These are phyloP conservation scores for Solanum tarapatanum DNA, from an alignment of 257 asterid genomes.

Conservation along the genomic window DNA sequence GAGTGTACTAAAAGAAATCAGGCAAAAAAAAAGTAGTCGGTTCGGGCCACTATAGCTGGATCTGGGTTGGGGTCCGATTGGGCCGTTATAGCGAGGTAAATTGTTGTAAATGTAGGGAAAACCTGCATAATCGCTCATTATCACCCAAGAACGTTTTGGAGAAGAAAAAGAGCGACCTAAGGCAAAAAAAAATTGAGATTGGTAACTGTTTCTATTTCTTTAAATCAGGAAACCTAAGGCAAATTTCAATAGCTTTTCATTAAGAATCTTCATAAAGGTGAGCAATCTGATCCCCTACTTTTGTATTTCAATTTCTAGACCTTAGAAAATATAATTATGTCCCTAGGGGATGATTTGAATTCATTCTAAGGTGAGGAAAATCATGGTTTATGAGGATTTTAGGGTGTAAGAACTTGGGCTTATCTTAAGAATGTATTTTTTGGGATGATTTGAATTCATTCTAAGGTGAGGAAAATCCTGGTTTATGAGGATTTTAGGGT, in stretches of 20 bases:
- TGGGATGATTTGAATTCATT: too few relatives aligned
- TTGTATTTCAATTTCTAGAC: neutral
- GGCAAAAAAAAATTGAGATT: neutral
- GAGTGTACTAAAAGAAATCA: neutral
- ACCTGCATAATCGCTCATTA: neutral
- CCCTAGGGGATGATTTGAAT: too few relatives aligned
- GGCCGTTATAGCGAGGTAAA: neutral
- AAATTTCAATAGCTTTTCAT: too few relatives aligned
- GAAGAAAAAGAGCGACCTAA: neutral
- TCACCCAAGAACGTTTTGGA: neutral
- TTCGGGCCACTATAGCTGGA: neutral
- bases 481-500: too few relatives aligned
- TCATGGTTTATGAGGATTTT: too few relatives aligned
- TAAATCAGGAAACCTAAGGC: neutral
- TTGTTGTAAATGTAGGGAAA: neutral
- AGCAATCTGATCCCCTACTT: neutral
- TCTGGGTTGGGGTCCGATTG: neutral
- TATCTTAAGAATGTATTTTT: too few relatives aligned
- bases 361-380: too few relatives aligned
- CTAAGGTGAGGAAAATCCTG: too few relatives aligned
- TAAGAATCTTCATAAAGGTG: neutral
- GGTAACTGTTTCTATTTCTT: too few relatives aligned
- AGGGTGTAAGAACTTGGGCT: too few relatives aligned
- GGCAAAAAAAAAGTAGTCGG: neutral
- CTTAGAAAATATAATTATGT: too few relatives aligned